A percentile compares a stretch with the other conserved stretches of the same genome.
Evolutionary conservation across 75 land plant species (phyloP).

Genomic region (Pinus taeda): DNA sequence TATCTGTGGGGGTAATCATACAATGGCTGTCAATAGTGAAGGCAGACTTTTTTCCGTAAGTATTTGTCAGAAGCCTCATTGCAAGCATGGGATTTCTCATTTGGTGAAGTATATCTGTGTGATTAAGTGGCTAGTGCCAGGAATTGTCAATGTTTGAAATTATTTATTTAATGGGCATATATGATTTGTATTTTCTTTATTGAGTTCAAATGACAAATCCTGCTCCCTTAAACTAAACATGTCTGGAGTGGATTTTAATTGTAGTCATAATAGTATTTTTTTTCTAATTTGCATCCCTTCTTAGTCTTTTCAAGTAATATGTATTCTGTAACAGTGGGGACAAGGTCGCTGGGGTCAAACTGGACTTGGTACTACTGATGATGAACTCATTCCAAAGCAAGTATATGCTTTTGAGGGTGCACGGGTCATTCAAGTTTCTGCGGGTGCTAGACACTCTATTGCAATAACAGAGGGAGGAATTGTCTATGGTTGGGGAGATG

Average conservation of each 20-base stretch:
- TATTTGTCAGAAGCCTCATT: neutral
- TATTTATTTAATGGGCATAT: neutral
- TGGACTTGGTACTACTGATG: constrained; percentile 29
- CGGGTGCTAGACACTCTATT: constrained; percentile 44
- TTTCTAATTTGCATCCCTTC: neutral
- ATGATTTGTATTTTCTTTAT: neutral
- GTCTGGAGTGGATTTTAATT: neutral
- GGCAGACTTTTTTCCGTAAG: constrained; percentile 36
- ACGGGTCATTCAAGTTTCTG: constrained; percentile 31
- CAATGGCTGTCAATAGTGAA: constrained; percentile 36
- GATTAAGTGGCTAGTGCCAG: neutral
- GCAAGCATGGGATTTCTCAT: neutral
- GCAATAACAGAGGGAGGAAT: constrained; percentile 24
- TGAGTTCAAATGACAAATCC: neutral
- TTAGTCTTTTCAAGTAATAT: neutral
- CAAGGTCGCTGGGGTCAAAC: constrained; percentile 52
- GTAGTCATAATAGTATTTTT: neutral
- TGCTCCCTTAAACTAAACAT: neutral
- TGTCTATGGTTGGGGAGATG: constrained; percentile 48
- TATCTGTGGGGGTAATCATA: constrained; percentile 44
- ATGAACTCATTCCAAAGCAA: constrained; percentile 23
- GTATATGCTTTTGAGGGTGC: constrained; percentile 20
- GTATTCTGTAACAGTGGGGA: constrained; percentile 33
- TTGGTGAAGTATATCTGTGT: neutral
- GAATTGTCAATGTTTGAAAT: neutral